phyloP scores from a whole-genome alignment of 2,329 filamentous ascomycete genomes.

The Cytospora leucostoma region DNA sequence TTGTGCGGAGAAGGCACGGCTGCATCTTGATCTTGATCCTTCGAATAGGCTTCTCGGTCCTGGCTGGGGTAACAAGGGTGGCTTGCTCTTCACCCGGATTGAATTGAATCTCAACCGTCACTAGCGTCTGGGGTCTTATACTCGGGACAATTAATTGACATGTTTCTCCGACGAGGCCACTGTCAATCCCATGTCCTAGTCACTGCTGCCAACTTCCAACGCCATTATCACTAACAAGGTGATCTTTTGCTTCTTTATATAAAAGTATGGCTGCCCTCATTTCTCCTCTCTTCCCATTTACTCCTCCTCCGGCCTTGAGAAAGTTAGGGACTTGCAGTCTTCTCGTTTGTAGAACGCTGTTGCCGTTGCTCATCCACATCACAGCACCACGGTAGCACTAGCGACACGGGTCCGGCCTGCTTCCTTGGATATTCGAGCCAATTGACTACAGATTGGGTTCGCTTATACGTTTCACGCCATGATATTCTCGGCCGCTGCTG shows the following conservation, averaged over 20 bases:
- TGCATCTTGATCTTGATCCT: not conserved
- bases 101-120: not conserved
- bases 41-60: not conserved
- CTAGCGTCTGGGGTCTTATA: not conserved
- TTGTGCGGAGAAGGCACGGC: not conserved
- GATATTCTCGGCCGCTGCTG: conserved; percentile 30
- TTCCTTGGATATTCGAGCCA: not conserved
- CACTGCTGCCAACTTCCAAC: not conserved
- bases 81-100: not conserved
- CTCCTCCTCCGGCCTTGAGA: not conserved
- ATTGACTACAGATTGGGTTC: not conserved
- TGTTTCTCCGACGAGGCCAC: not conserved
- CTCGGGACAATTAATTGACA: too few relatives aligned
- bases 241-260: not conserved
- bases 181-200: not conserved
- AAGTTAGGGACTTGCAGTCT: conserved; percentile 3
- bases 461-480: conserved; percentile 28
- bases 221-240: not conserved
- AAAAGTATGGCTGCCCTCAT: not conserved
- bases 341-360: conserved; percentile 12
- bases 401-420: not conserved
- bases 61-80: not conserved
- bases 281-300: not conserved
- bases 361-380: conserved; percentile 1
- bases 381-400: conserved; percentile 2